Base-by-base conservation (phyloP, 108 stramenopile genomes). In the Poteriospumella lacustris region DNA sequence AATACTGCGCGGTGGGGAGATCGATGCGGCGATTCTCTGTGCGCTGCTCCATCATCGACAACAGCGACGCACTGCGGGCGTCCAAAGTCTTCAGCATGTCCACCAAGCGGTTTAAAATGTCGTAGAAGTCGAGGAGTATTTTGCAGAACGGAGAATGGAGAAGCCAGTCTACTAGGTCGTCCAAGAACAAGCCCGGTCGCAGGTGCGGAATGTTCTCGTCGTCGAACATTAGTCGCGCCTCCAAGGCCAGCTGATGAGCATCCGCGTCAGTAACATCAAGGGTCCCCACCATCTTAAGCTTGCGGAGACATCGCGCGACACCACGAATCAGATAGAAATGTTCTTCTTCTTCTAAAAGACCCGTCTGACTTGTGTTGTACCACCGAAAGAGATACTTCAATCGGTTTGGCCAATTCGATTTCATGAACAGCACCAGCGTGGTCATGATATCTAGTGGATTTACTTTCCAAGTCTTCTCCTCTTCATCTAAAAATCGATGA, bases 321-420 rank as follows among this genome's bases (percentile, higher is more conserved):
- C 31, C 33, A 64, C 29, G 15, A 34, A 64, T 64, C 31, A 64
- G 3, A 64, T 9, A 5, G 36, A 12, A 31, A 64, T 64, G 60
- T 64, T 64, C 60, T 31, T 31, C 60, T 64, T 64, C 60, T 64
- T 19, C 31, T 33, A 64, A 64, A 31, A 64, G 31, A 31, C 60
- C 60, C 9, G 5, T 3, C 36, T 64, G 3, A 64, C 36, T 64
- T 31, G 24, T 12, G 36, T 64, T 64, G 36, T 64, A 64, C 60
- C 60, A 64, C 36, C 36, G 28, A 33, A 64, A 64, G 29, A 64
- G 31, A 64, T 31, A 33, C 12, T 64, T 9, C 31, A 34, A 26
- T 33, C 36, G 28, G 9, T 64, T 19, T 31, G 5, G 33, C 3
- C 28, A 9, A 5, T 19, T 5, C 28, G 33, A 9, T 34, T 26